Percentiles rank a stretch among this genome's conserved stretches.
Conservation (phyloP, 257 asterid genomes). For the Buddleja alternifolia region DNA sequence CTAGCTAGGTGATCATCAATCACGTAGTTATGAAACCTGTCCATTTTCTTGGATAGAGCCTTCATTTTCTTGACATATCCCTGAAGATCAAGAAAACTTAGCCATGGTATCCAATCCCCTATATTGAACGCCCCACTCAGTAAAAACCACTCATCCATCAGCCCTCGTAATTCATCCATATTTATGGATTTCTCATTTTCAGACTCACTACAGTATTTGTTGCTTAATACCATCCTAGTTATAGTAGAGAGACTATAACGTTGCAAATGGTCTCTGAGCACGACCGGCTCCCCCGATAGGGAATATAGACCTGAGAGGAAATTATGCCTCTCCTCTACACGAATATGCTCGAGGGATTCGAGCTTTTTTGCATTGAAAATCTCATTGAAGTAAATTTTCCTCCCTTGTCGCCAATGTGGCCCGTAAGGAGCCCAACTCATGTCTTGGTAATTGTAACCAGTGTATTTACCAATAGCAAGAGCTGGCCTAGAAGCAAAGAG, state of each 20-base stretch:
- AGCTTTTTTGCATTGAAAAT: conserved; percentile 30
- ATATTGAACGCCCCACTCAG: conserved; percentile 35
- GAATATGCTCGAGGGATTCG: conserved; percentile 32
- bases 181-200: background rate
- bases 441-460: conserved; percentile 31
- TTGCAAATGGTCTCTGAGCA: conserved; percentile 28
- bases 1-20: conserved; percentile 43
- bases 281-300: conserved; percentile 35
- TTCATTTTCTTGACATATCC: conserved; percentile 48
- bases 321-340: conserved; percentile 29
- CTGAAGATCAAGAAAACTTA: conserved; percentile 44
- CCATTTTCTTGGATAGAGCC: conserved; percentile 25
- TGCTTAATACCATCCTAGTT: conserved; percentile 37
- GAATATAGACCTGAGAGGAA: conserved; percentile 29
- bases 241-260: conserved; percentile 25
- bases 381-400: conserved; percentile 32
- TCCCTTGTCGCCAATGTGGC: conserved; percentile 42
- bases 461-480: conserved; percentile 42
- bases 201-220: conserved; percentile 23
- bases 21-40: conserved; percentile 36
- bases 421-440: conserved; percentile 46
- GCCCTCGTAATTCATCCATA: conserved; percentile 25
- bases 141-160: conserved; percentile 39
- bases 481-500: conserved; percentile 43
- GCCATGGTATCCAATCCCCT: conserved; percentile 64